Evolutionary conservation across 192 early-diverging fungal species (phyloP).

Genomic region (Backusella mclennaniae): DNA sequence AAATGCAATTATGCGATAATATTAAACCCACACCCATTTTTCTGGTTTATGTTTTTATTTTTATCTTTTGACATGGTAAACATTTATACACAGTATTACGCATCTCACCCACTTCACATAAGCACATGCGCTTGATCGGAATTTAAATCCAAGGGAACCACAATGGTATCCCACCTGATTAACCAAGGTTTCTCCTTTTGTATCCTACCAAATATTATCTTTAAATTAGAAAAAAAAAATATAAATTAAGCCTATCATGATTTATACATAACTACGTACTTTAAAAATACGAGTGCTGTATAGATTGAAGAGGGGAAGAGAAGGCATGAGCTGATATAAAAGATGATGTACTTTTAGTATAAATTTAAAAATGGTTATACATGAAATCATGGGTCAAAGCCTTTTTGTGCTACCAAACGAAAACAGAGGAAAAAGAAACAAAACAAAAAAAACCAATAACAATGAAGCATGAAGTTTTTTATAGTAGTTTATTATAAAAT

Average conservation of each 20-base stretch:
- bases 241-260: not conserved
- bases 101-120: not conserved
- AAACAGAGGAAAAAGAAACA: not conserved
- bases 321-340: not conserved
- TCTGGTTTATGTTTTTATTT: not conserved
- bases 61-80: not conserved
- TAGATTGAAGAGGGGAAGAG: not conserved
- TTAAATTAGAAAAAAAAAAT: not conserved
- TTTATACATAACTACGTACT: not conserved
- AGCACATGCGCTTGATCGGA: not conserved
- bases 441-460: not conserved
- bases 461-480: not conserved
- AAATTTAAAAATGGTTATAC: not conserved
- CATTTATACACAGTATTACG: not conserved
- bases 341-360: not conserved
- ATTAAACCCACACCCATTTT: not conserved
- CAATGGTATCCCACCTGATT: not conserved
- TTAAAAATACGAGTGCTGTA: not conserved
- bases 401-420: not conserved
- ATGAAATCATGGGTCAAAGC: not conserved
- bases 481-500: not conserved
- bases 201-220: not conserved
- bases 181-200: not conserved
- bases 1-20: not conserved
- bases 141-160: not conserved